Evolutionary conservation across 306 rosid species (phyloP).

Genomic region (Trichosanthes truncata): DNA sequence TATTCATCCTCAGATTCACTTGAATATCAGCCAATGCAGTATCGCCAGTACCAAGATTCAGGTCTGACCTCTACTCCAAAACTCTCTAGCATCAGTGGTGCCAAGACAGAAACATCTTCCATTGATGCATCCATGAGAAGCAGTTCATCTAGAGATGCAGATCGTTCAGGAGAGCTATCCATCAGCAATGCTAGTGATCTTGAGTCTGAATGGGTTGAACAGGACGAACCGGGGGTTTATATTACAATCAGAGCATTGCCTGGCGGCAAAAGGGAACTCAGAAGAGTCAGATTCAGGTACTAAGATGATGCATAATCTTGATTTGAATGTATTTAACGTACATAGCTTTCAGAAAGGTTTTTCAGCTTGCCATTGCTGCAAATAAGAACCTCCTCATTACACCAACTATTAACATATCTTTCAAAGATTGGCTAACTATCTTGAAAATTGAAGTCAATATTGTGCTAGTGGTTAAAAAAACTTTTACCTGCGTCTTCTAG

Average conservation of each 20-base stretch:
- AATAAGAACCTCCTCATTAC: neutral
- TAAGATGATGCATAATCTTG: neutral
- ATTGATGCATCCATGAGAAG: slow-evolving; percentile 77
- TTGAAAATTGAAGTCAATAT: neutral
- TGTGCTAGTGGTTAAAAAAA: neutral
- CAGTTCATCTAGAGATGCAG: slow-evolving; percentile 75
- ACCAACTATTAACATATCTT: neutral
- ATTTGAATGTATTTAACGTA: neutral
- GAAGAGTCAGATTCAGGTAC: slow-evolving; percentile 96
- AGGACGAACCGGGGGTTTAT: slow-evolving; percentile 96
- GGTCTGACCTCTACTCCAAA: slow-evolving; percentile 61
- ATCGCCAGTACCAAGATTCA: slow-evolving; percentile 50
- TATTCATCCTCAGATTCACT: slow-evolving; percentile 89
- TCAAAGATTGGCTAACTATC: neutral
- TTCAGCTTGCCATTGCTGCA: neutral
- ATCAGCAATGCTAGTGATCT: slow-evolving; percentile 93
- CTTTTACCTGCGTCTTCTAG: neutral
- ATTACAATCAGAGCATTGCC: slow-evolving; percentile 85
- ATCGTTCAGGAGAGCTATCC: slow-evolving; percentile 78
- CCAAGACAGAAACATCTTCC: slow-evolving; percentile 70
- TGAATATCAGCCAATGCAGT: slow-evolving; percentile 50
- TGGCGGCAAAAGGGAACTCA: slow-evolving; percentile 80
- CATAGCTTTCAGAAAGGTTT: neutral
- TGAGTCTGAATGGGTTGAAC: slow-evolving; percentile 98
- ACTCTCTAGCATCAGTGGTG: slow-evolving; percentile 59